These are phyloP conservation scores for Daldinia sp. DNA, from an alignment of 2,329 filamentous ascomycete species.

Conservation along the genomic window DNA sequence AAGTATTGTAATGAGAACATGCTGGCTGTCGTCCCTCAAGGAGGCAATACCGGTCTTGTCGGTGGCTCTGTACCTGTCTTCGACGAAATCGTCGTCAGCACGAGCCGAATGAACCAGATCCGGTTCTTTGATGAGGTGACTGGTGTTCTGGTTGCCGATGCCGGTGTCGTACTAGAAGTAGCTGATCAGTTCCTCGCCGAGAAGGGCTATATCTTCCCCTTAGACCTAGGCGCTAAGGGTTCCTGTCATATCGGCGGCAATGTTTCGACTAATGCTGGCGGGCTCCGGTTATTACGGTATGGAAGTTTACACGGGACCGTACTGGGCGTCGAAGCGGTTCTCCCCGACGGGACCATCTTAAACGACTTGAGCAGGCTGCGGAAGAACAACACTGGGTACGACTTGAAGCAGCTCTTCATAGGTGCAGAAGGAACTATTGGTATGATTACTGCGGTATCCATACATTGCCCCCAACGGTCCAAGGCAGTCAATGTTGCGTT, in stretches of 20 bases:
- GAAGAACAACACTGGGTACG: conserved; percentile 99
- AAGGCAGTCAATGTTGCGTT: conserved; percentile 94
- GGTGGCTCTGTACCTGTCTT: conserved; percentile 97
- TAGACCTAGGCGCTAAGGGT: conserved; percentile 97
- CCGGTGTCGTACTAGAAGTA: conserved; percentile 89
- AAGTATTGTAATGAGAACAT: conserved; percentile 95
- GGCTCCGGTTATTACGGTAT: conserved; percentile 88
- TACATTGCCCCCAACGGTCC: conserved; percentile 88
- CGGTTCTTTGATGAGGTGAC: conserved; percentile 93
- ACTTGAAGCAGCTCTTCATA: conserved; percentile 82
- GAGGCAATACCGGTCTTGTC: conserved; percentile 95
- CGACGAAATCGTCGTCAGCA: conserved; percentile 96
- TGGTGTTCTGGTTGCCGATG: conserved; percentile 89
- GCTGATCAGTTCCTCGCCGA: conserved; percentile 89
- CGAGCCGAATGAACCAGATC: conserved; percentile 90
- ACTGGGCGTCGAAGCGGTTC: conserved; percentile 90
- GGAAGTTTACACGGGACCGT: conserved; percentile 95
- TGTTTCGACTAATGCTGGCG: conserved; percentile 94
- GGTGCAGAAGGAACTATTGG: conserved; percentile 95
- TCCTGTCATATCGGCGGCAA: conserved; percentile 98
- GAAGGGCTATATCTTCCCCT: conserved; percentile 88
- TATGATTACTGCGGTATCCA: conserved; percentile 89
- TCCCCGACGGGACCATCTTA: conserved; percentile 92
- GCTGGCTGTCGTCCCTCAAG: conserved; percentile 95
- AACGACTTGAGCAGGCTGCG: conserved; percentile 88